Evolutionary conservation across 2,329 filamentous ascomycete genomes (phyloP).

Genomic region (Talaromyces rugulosus): DNA sequence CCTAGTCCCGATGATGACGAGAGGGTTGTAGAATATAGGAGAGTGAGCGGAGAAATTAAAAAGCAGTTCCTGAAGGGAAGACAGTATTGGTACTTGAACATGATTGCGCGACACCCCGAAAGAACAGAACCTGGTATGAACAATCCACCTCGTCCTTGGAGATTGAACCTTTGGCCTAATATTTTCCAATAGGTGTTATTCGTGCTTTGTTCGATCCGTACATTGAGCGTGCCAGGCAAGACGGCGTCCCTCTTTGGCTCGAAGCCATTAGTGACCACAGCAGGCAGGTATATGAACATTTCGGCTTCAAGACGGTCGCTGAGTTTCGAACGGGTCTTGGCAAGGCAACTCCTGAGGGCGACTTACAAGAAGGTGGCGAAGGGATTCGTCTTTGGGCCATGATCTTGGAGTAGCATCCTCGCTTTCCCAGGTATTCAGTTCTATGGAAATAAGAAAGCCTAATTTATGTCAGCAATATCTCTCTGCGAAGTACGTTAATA

Average conservation of each 20-base stretch:
- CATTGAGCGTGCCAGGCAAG: constrained; percentile 6
- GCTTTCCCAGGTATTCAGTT: not conserved
- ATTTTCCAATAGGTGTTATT: constrained; percentile 4
- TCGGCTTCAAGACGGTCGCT: constrained; percentile 10
- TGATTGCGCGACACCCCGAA: constrained; percentile 10
- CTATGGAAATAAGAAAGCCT: not conserved
- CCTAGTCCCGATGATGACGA: constrained; percentile 1
- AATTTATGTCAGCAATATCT: not conserved
- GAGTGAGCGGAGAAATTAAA: constrained; percentile 5
- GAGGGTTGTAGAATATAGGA: constrained; percentile 5
- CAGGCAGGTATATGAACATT: constrained; percentile 12
- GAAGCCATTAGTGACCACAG: constrained; percentile 13
- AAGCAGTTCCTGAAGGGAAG: constrained; percentile 8
- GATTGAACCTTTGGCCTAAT: not conserved
- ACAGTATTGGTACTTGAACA: constrained; percentile 13
- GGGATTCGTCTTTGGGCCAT: constrained; percentile 10
- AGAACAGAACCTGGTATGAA: constrained; percentile 10
- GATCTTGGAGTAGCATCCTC: constrained; percentile 8
- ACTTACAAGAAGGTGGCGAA: constrained; percentile 12
- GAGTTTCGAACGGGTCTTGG: constrained; percentile 5
- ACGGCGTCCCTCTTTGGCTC: constrained; percentile 10
- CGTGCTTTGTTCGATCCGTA: constrained; percentile 14
- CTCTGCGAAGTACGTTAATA: not conserved
- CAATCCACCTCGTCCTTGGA: not conserved
- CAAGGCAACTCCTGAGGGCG: constrained; percentile 6